These are phyloP conservation scores for Pyrenophora seminiperda DNA, from an alignment of 2,329 filamentous ascomycete species.

Conservation along the genomic window DNA sequence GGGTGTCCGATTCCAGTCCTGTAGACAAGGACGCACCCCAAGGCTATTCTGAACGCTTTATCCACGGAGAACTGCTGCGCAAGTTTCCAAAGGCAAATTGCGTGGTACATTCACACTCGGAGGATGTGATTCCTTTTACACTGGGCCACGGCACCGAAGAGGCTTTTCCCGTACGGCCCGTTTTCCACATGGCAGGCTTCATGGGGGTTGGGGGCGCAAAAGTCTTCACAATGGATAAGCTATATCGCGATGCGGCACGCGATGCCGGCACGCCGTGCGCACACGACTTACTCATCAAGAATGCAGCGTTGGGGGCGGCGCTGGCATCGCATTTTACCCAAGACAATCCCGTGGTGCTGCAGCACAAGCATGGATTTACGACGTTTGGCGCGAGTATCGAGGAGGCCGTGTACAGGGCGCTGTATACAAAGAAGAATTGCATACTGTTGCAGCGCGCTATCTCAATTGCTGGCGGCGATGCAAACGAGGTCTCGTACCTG, in stretches of 20 bases:
- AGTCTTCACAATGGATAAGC: slow-evolving; percentile 19
- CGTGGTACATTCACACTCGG: slow-evolving; percentile 51
- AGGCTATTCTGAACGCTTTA: slow-evolving; percentile 51
- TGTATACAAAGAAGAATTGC: slow-evolving; percentile 47
- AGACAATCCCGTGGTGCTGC: slow-evolving; percentile 39
- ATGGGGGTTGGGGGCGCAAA: slow-evolving; percentile 32
- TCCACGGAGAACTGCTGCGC: slow-evolving; percentile 50
- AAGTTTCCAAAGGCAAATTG: slow-evolving; percentile 47
- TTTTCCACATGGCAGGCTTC: slow-evolving; percentile 51
- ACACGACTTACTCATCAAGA: slow-evolving; percentile 38
- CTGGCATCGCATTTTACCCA: slow-evolving; percentile 25
- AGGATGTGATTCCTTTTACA: slow-evolving; percentile 49
- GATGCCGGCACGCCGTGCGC: background rate
- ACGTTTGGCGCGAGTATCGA: slow-evolving; percentile 46
- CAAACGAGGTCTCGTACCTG: slow-evolving; percentile 35
- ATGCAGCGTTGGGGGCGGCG: slow-evolving; percentile 23
- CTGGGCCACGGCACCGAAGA: slow-evolving; percentile 32
- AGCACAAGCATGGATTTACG: slow-evolving; percentile 54
- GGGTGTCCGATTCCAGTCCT: slow-evolving; percentile 50
- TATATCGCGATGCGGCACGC: slow-evolving; percentile 32
- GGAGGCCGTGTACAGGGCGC: slow-evolving; percentile 49
- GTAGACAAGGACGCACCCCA: slow-evolving; percentile 48
- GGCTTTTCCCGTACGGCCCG: slow-evolving; percentile 29
- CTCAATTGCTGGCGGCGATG: slow-evolving; percentile 37
- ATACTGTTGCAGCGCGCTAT: slow-evolving; percentile 43